Evolutionary conservation across 306 rosid genomes (phyloP), one percentile per base, ranked within the genome.

Genomic region (Rosa multiflora): DNA sequence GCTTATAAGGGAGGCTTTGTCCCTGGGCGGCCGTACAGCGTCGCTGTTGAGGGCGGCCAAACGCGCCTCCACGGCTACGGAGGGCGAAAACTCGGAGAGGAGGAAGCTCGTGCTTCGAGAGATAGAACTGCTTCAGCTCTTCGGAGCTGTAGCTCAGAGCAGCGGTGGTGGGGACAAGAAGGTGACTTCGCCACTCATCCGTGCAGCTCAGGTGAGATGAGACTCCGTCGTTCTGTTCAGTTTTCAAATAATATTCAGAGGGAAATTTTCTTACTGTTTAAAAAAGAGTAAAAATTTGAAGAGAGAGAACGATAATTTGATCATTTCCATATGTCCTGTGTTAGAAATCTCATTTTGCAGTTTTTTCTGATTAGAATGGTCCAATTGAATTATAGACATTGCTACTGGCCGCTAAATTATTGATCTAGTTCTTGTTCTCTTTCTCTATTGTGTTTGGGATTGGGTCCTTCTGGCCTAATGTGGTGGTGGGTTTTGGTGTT

Each of bases 121-220:
- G 82, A 74, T 86, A 7, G 86, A 80, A 76, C 66, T 86, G 76
- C 84, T 86, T 40, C 89, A 83, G 68, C 79, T 83, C 49, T 83
- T 77, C 44, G 87, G 84, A n/a, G 85, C 72, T 32, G 81, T 74
- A 13, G 80, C 84, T 23, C 68, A 37, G 11, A 44, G 64, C 79
- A 2, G 37, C 37, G 55, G 75, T 42, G 64, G 76, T 76, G 68
- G 81, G 80, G 89, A 83, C 20, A 83, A 69, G 76, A 83, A 23
- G 69, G 63, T 64, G 76, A 77, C 46, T 69, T 73, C 82, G 11
- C 84, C 55, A 11, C 74, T 86, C 58, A 67, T 83, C 71, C 84
- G 78, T 46, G 87, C 89, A 1, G 70, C 64, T 71, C 89, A 80
- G 87, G 89, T 86, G 58, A 77, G 48, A 10, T 86, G 58, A 77